Percentiles rank a stretch among this genome's conserved stretches.
Conservation (phyloP, 495 filamentous ascomycete genomes). For the Glonium stellatum region DNA sequence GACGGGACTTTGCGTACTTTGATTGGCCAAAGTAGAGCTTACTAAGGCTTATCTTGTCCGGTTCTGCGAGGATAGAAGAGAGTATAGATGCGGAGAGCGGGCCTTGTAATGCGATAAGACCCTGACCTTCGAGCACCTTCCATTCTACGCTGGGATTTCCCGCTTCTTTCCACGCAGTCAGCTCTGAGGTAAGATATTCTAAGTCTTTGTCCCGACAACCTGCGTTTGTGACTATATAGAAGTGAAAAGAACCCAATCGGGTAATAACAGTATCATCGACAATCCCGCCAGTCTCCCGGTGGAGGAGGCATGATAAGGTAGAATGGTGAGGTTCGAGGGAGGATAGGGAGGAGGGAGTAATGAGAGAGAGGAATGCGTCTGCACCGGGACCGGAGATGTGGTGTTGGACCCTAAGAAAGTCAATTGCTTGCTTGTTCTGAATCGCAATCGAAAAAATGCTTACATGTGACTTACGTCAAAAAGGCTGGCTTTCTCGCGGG, state of each 20-base stretch:
- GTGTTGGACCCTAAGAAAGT: constrained; percentile 54
- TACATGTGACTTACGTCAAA: constrained; percentile 80
- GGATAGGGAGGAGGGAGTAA: constrained; percentile 66
- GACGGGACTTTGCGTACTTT: constrained; percentile 48
- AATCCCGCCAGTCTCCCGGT: constrained; percentile 75
- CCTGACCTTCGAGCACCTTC: constrained; percentile 60
- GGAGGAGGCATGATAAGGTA: constrained; percentile 75
- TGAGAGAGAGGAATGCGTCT: constrained; percentile 63
- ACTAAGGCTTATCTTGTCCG: constrained; percentile 49
- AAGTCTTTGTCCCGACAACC: constrained; percentile 82
- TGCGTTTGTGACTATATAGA: constrained; percentile 97
- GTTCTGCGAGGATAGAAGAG: constrained; percentile 34
- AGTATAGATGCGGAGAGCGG: constrained; percentile 65
- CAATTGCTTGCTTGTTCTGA: neutral
- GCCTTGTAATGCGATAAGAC: constrained; percentile 81
- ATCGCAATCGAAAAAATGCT: constrained; percentile 22
- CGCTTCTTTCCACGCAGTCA: constrained; percentile 46
- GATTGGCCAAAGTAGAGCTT: constrained; percentile 76
- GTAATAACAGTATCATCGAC: constrained; percentile 91
- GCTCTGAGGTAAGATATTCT: constrained; percentile 59
- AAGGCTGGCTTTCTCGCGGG: constrained; percentile 73
- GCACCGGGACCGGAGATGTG: constrained; percentile 72
- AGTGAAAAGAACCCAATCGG: constrained; percentile 56
- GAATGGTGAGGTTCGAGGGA: constrained; percentile 53
- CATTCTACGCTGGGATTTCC: constrained; percentile 51